These are phyloP conservation scores for Solanum clarkiae DNA, from an alignment of 257 asterid genomes.

Conservation along the genomic window DNA sequence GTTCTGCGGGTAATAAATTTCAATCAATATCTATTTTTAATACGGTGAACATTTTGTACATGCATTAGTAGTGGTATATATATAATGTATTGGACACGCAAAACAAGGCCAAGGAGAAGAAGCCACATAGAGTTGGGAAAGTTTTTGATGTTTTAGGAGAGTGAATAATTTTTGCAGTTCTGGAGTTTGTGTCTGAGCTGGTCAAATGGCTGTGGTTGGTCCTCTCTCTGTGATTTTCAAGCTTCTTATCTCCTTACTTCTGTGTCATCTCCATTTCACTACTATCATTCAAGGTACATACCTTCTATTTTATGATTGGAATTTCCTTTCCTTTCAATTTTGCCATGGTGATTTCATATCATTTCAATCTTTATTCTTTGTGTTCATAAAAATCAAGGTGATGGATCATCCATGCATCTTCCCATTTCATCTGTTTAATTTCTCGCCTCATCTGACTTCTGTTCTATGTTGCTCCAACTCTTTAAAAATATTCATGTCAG, in stretches of 20 bases:
- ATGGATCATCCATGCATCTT: neutral
- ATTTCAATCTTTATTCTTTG: neutral
- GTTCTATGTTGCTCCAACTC: too few species aligned
- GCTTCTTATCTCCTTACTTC: slow-evolving; percentile 22
- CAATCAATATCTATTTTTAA: too few species aligned
- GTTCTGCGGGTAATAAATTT: too few species aligned
- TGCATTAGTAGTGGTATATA: neutral
- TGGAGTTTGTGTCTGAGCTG: neutral
- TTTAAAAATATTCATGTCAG: too few species aligned
- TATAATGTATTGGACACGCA: slow-evolving; percentile 2
- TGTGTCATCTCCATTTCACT: slow-evolving; percentile 21
- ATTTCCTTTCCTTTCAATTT: neutral
- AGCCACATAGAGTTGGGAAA: neutral
- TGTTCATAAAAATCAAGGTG: neutral
- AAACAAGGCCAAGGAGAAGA: slow-evolving; percentile 2
- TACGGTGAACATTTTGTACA: neutral
- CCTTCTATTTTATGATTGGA: neutral
- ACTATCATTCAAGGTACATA: neutral
- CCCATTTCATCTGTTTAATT: neutral
- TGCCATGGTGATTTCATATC: neutral
- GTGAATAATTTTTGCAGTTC: neutral
- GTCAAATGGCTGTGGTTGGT: slow-evolving; percentile 61
- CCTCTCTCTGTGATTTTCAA: slow-evolving; percentile 24
- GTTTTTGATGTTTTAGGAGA: neutral
- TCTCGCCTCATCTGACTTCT: neutral